phyloP scores from a whole-genome alignment of 139 green algal genomes.

The Asterochloris erici region DNA sequence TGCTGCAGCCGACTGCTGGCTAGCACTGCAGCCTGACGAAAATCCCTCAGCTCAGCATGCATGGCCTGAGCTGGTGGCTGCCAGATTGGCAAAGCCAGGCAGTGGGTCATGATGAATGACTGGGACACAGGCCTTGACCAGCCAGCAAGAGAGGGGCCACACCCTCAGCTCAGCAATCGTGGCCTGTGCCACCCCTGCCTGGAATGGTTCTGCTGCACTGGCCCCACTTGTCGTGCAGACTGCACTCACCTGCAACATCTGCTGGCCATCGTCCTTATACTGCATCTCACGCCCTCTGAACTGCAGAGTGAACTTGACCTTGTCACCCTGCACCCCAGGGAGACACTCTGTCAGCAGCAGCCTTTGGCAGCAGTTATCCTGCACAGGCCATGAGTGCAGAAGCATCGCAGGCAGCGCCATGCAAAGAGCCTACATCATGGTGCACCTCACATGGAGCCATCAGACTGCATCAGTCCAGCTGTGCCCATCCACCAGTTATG shows the following conservation, averaged over 20 bases:
- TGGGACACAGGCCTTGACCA: not conserved
- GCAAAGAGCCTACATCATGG: no score
- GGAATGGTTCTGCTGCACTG: not conserved
- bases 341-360: not conserved
- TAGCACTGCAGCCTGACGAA: not conserved
- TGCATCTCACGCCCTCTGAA: conserved; percentile 78
- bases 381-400: not conserved
- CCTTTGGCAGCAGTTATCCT: no score
- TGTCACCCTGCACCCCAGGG: conserved; percentile 44
- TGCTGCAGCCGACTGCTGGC: not conserved
- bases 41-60: not conserved
- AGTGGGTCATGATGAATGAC: not conserved
- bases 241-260: conserved; percentile 52
- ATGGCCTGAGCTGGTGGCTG: not conserved
- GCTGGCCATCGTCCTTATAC: conserved; percentile 51
- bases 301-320: conserved; percentile 70
- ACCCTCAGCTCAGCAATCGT: not conserved
- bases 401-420: not conserved
- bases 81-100: not conserved
- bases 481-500: no score
- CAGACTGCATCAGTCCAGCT: no score
- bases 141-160: not conserved
- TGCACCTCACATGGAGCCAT: no score
- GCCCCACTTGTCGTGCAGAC: not conserved
- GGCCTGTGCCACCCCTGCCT: not conserved